Evolutionary conservation across 352 stramenopile species (phyloP), one percentile per base, ranked within the genome.

Genomic region (Pythium myriotylum): DNA sequence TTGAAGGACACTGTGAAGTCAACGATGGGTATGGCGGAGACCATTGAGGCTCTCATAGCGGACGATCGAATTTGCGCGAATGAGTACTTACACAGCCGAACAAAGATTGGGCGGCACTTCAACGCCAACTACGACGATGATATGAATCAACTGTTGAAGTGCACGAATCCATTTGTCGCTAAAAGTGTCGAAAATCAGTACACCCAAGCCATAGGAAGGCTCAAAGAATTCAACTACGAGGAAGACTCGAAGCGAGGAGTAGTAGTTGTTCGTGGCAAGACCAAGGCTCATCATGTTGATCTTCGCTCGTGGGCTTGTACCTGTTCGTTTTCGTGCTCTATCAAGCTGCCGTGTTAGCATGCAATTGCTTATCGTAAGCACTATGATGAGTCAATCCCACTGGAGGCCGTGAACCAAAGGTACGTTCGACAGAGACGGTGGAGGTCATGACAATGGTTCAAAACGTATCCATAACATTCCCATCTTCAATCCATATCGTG

Each of bases 151-250:
- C 14, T 59, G 7, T 39, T 59, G 5, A 47, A 49, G 35, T 59
- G 35, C 24, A 59, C 51, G 2, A 59, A 47, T 14, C 51, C 26
- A 12, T 59, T 59, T 35, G 37, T 59, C 4, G 35, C 37, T 7
- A 14, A n/a, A 4, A 23, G 51, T 17, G 37, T 59, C 3, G 51
- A 47, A 23, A 22, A 16, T 4, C 10, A 59, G 33, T 59, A 59
- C 23, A n/a, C n/a, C n/a, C n/a, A n/a, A n/a, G n/a, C n/a, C n/a
- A n/a, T n/a, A n/a, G n/a, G n/a, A n/a, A n/a, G n/a, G n/a, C n/a
- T n/a, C n/a, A n/a, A n/a, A n/a, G n/a, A n/a, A n/a, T n/a, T n/a
- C n/a, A n/a, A n/a, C n/a, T n/a, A n/a, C n/a, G n/a, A n/a, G n/a
- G n/a, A n/a, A n/a, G n/a, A n/a, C n/a, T n/a, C n/a, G n/a, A n/a